These are phyloP conservation scores for Daedaleopsis sinensis DNA, from an alignment of 768 basidiomycete species.

Conservation along the genomic window DNA sequence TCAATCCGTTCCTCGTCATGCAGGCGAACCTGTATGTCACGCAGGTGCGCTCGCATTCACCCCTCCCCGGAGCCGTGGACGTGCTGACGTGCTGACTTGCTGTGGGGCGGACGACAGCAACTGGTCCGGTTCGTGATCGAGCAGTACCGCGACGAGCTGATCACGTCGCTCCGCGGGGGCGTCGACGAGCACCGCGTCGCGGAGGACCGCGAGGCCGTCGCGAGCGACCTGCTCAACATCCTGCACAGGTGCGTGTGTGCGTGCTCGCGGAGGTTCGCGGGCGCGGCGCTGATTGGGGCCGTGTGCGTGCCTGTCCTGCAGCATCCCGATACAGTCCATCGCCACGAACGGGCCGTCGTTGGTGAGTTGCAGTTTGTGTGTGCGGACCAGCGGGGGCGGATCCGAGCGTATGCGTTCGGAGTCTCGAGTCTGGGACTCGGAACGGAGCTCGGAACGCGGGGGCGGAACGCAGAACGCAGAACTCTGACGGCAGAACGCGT, in stretches of 20 bases:
- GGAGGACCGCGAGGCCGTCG: constrained; percentile 81
- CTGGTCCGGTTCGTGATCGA: constrained; percentile 90
- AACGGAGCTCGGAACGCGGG: neutral
- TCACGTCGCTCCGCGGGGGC: constrained; percentile 65
- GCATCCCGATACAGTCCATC: constrained; percentile 92
- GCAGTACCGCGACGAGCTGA: constrained; percentile 87
- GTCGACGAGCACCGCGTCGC: constrained; percentile 67
- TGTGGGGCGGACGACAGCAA: constrained; percentile 69
- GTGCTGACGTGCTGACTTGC: constrained; percentile 8
- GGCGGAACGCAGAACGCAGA: neutral
- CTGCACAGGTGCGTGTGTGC: constrained; percentile 63
- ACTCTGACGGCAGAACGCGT: neutral
- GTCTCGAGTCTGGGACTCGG: neutral
- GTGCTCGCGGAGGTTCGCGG: neutral
- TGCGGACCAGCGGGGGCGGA: too few species aligned
- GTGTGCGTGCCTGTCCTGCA: constrained; percentile 32
- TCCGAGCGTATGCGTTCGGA: neutral
- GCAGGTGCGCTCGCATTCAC: constrained; percentile 55
- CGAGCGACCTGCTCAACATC: constrained; percentile 84
- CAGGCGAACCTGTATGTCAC: constrained; percentile 93
- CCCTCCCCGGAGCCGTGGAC: neutral
- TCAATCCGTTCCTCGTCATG: constrained; percentile 90
- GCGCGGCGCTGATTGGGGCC: constrained; percentile 4
- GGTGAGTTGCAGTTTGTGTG: constrained; percentile 37
- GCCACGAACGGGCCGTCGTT: constrained; percentile 86